Evolutionary conservation across 331 rosid species (phyloP).

Genomic region (Quercus lobata): DNA sequence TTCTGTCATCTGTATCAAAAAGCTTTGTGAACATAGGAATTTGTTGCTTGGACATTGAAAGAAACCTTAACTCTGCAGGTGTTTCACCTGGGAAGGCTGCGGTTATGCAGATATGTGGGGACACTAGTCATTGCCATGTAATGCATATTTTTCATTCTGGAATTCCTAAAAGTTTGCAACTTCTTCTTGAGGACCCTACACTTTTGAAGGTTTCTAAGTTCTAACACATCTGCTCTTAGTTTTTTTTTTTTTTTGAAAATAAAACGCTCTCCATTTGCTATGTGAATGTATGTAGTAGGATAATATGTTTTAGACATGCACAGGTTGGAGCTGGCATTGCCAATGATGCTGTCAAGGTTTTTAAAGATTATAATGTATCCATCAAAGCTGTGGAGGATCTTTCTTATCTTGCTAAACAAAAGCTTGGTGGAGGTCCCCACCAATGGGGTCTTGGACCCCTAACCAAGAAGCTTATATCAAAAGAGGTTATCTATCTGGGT

Average conservation of each 20-base stretch:
- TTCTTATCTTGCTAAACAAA: slow-evolving; percentile 57
- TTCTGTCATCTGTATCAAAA: not conserved
- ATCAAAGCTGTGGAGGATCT: slow-evolving; percentile 67
- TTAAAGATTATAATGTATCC: slow-evolving; percentile 63
- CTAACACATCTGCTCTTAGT: not conserved
- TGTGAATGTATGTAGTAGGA: not conserved
- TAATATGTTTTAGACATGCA: slow-evolving; percentile 11
- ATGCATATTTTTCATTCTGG: slow-evolving; percentile 89
- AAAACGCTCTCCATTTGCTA: not conserved
- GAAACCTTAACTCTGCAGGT: slow-evolving; percentile 40
- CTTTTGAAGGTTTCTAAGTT: slow-evolving; percentile 58
- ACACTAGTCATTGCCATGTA: slow-evolving; percentile 55
- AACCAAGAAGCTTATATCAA: slow-evolving; percentile 58
- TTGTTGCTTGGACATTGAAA: slow-evolving; percentile 14
- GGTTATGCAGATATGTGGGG: slow-evolving; percentile 82
- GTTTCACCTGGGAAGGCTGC: slow-evolving; percentile 78
- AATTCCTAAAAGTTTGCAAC: slow-evolving; percentile 59
- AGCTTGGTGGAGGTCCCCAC: slow-evolving; percentile 49
- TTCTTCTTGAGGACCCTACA: slow-evolving; percentile 65
- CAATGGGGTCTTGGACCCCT: slow-evolving; percentile 73
- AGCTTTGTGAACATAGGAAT: slow-evolving; percentile 1
- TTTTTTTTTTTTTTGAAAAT: not conserved
- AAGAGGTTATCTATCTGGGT: slow-evolving; percentile 50
- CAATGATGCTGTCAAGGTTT: slow-evolving; percentile 62
- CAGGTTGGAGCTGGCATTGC: slow-evolving; percentile 86